phyloP scores from a whole-genome alignment of 129 eudicot genomes.

The Scalesia atractyloides region DNA sequence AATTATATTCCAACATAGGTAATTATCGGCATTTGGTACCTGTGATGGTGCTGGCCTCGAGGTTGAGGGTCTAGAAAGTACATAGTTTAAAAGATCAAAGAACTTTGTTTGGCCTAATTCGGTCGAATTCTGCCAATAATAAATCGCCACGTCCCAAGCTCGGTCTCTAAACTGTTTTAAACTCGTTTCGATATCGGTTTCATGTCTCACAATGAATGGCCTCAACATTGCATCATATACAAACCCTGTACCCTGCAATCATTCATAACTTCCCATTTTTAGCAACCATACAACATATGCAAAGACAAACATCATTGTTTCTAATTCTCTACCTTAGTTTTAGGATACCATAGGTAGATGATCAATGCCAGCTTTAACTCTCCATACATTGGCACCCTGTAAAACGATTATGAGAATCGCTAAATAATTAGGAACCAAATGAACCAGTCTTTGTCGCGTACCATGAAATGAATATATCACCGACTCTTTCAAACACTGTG shows the following conservation, averaged over 20 bases:
- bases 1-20: too few species aligned
- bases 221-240: conserved; percentile 65
- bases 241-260: conserved; percentile 74
- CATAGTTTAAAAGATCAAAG: conserved; percentile 54
- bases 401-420: not conserved
- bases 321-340: conserved; percentile 61
- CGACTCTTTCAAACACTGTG: conserved; percentile 64
- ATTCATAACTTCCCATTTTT: not conserved
- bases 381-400: conserved; percentile 92
- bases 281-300: not conserved
- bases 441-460: conserved; percentile 19
- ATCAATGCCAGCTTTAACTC: conserved; percentile 84
- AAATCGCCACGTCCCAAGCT: conserved; percentile 85
- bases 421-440: not conserved
- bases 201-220: conserved; percentile 71
- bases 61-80: conserved; percentile 40
- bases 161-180: conserved; percentile 58
- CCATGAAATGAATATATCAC: conserved; percentile 86
- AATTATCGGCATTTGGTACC: conserved; percentile 36
- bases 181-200: conserved; percentile 75
- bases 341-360: conserved; percentile 95
- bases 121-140: conserved; percentile 81
- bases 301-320: not conserved
- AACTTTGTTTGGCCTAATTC: conserved; percentile 68
- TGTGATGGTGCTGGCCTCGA: conserved; percentile 33